Percentiles rank a stretch among this genome's conserved stretches.
Evolutionary conservation across 2,329 filamentous ascomycete species (phyloP).

Genomic region (Stachybotrys chartarum): DNA sequence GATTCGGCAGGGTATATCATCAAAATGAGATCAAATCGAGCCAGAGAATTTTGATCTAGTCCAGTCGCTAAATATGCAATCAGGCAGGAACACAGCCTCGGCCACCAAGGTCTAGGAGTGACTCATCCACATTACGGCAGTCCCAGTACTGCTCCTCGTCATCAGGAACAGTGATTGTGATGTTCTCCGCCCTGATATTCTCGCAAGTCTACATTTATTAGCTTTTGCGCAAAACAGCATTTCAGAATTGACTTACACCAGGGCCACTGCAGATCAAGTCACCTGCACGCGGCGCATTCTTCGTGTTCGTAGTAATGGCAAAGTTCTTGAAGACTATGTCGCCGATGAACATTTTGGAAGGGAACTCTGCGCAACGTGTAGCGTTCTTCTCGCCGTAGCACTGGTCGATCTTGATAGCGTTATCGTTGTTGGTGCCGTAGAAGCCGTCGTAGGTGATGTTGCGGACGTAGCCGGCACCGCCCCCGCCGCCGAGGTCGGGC

Average conservation of each 20-base stretch:
- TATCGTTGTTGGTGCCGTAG: conserved; percentile 49
- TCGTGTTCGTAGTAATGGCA: conserved; percentile 7
- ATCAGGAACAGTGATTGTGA: conserved; percentile 39
- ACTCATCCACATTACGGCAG: conserved; percentile 30
- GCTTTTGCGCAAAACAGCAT: not conserved
- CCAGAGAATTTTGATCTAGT: too few relatives aligned
- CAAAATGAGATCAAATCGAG: too few relatives aligned
- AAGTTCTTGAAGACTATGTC: conserved; percentile 13
- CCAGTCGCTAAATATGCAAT: too few relatives aligned
- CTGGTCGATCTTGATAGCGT: conserved; percentile 5
- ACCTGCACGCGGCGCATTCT: conserved; percentile 11
- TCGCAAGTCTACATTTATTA: conserved; percentile 17
- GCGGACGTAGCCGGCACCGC: conserved; percentile 38
- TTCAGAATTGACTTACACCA: conserved; percentile 5
- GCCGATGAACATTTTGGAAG: conserved; percentile 9
- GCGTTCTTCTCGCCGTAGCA: conserved; percentile 6
- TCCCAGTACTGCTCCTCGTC: conserved; percentile 32
- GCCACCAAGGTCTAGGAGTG: conserved; percentile 3
- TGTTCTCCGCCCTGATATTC: conserved; percentile 39
- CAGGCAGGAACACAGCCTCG: conserved; percentile 2
- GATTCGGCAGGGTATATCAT: too few relatives aligned
- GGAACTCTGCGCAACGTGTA: conserved; percentile 4
- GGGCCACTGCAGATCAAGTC: conserved; percentile 9
- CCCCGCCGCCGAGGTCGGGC: conserved; percentile 51
- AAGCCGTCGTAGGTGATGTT: conserved; percentile 61